Base-by-base conservation (phyloP, 2,329 filamentous ascomycete genomes). In the Fusarium sp. region DNA sequence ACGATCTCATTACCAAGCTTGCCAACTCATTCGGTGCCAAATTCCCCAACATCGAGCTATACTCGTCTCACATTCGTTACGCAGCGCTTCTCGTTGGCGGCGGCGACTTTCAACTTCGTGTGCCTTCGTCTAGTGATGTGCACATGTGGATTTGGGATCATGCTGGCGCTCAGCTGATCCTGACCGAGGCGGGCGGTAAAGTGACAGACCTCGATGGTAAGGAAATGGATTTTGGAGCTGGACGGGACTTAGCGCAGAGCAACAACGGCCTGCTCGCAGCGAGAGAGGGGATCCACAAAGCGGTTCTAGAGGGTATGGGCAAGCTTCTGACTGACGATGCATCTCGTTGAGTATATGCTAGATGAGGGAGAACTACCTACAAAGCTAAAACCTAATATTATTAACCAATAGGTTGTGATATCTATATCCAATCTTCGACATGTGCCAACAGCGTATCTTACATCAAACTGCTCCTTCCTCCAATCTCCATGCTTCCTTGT, bases 381-480 rank as follows among this genome's bases (percentile, higher is more conserved):
- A 32, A 20, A 34, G 9, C 45, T 53, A 49, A 46, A 47, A 49
- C 14, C 11, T 41, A 27, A 46, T 18, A 44, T 16, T 24, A 20
- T 37, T 44, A 14, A 57, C 16, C 24, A 42, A 37, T 32, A 34
- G 12, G 20, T 41, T 27, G 49, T 42, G 32, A 32, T 32, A 42
- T 62, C 27, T 67, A 44, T n/a, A 37, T 46, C 27, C 20, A 54
- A 58, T 48, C 32, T 67, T 51, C 32, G 37, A 45, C 30, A 63
- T 48, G 14, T 47, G 53, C 22, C 37, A 61, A 47, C 24, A 22
- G 30, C 29, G 54, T 68, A 64, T 66, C 56, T 76, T 81, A 98
- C 96, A 98, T 98, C 81, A 99, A 84, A 81, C 94, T 98, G 74
- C 92, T 95, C 77, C 96, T 86, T 16, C 94, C 96, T 10, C 96